phyloP scores from a whole-genome alignment of 2,329 filamentous ascomycete genomes.

The Penicillium occitanis region DNA sequence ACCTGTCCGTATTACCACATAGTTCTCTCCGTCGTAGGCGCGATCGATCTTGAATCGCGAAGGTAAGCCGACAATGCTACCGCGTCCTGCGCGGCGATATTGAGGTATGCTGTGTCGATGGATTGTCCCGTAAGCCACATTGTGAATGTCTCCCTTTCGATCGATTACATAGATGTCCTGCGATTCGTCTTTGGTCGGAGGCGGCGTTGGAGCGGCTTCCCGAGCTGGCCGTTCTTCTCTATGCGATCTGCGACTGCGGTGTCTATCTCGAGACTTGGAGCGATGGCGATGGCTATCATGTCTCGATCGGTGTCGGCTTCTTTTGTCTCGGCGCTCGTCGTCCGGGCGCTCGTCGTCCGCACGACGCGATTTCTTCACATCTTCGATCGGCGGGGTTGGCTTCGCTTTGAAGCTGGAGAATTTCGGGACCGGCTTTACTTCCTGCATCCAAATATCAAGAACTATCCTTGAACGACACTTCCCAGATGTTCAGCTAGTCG shows the following conservation, averaged over 20 bases:
- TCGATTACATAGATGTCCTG: slow-evolving; percentile 62
- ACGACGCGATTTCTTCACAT: slow-evolving; percentile 20
- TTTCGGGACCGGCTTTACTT: slow-evolving; percentile 58
- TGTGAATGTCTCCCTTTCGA: slow-evolving; percentile 72
- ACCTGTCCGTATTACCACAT: slow-evolving; percentile 37
- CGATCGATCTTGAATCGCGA: slow-evolving; percentile 65
- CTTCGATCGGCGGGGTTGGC: slow-evolving; percentile 26
- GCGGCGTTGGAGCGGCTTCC: not conserved
- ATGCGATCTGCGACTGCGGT: slow-evolving; percentile 21
- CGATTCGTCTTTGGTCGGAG: slow-evolving; percentile 21
- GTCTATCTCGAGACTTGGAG: slow-evolving; percentile 25
- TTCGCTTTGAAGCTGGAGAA: slow-evolving; percentile 72
- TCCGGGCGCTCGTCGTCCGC: slow-evolving; percentile 21
- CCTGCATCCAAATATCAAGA: slow-evolving; percentile 26
- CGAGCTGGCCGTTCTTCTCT: slow-evolving; percentile 20
- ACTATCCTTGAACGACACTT: not conserved
- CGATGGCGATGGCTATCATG: slow-evolving; percentile 29
- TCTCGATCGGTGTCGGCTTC: slow-evolving; percentile 27
- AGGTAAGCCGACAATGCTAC: slow-evolving; percentile 67
- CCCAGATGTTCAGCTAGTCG: slow-evolving; percentile 33
- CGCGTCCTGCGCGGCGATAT: slow-evolving; percentile 69
- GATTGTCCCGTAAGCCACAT: slow-evolving; percentile 70
- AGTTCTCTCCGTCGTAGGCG: slow-evolving; percentile 49
- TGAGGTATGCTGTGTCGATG: slow-evolving; percentile 69
- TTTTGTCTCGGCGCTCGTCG: slow-evolving; percentile 26